phyloP scores from a whole-genome alignment of 2,329 filamentous ascomycete genomes.

The Talaromyces atroroseus region DNA sequence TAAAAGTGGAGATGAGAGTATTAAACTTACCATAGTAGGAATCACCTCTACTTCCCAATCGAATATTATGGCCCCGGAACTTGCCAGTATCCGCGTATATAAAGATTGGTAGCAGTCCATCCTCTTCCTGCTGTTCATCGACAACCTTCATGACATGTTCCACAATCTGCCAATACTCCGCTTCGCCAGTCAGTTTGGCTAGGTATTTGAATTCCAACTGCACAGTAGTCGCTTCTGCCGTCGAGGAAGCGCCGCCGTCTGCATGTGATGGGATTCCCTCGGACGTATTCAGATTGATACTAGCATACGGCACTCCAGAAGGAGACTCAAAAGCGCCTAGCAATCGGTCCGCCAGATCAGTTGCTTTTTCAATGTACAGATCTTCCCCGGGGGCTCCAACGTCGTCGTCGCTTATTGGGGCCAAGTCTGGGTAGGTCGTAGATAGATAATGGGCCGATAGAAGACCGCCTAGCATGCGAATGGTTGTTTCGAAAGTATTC shows the following conservation, averaged over 20 bases:
- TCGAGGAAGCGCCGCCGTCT: conserved; percentile 83
- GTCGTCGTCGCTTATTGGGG: conserved; percentile 66
- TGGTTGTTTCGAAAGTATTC: conserved; percentile 25
- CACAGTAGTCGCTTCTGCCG: conserved; percentile 83
- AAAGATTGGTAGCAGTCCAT: conserved; percentile 87
- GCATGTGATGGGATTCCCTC: conserved; percentile 74
- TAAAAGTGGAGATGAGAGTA: neutral
- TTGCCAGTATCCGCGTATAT: conserved; percentile 72
- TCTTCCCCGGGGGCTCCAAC: conserved; percentile 73
- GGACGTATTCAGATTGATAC: conserved; percentile 75
- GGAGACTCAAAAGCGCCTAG: conserved; percentile 80
- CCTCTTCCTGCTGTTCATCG: conserved; percentile 71
- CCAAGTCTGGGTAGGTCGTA: conserved; percentile 71
- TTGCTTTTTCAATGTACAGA: conserved; percentile 91
- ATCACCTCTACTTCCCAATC: conserved; percentile 87
- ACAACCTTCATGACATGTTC: conserved; percentile 90
- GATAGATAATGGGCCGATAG: conserved; percentile 67
- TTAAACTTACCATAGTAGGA: conserved; percentile 69
- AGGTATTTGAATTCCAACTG: conserved; percentile 98
- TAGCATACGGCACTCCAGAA: conserved; percentile 84
- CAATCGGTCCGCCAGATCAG: conserved; percentile 82
- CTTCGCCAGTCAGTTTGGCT: conserved; percentile 87
- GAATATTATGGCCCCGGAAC: conserved; percentile 80
- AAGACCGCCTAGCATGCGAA: conserved; percentile 25
- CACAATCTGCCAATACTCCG: conserved; percentile 82